Percentiles rank a stretch among this genome's conserved stretches.
phyloP scores from a whole-genome alignment of 257 asterid species.

The Salvia hispanica region DNA sequence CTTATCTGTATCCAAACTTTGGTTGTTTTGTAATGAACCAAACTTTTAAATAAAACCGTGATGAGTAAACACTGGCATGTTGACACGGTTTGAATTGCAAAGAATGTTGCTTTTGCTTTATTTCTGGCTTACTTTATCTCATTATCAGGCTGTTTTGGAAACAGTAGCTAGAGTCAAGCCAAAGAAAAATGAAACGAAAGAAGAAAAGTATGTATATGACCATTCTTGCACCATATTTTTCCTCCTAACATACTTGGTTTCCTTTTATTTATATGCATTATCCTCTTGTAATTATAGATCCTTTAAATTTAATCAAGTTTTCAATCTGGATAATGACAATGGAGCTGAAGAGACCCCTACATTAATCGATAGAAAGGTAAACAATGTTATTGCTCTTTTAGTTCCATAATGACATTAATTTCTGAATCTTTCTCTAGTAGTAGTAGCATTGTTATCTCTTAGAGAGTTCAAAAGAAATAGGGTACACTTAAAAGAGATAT shows the following conservation, averaged over 20 bases:
- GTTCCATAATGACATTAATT: conserved; percentile 1
- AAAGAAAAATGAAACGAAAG: conserved; percentile 96
- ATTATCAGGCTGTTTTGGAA: conserved; percentile 88
- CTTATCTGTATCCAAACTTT: not conserved
- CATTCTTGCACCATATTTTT: conserved; percentile 1
- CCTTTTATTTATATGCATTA: conserved; percentile 22
- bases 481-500: conserved; percentile 9
- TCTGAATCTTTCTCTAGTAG: not conserved
- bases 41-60: not conserved
- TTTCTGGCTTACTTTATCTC: conserved; percentile 33
- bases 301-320: conserved; percentile 81
- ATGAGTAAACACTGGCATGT: not conserved
- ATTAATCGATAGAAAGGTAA: conserved; percentile 94
- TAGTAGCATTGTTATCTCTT: conserved; percentile 8
- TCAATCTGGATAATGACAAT: conserved; percentile 92
- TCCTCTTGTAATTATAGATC: conserved; percentile 51
- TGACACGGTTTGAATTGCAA: conserved; percentile 15
- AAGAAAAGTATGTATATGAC: conserved; percentile 65
- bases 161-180: conserved; percentile 96
- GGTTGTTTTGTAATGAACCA: not conserved
- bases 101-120: conserved; percentile 25
- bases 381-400: conserved; percentile 12
- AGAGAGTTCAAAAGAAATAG: not conserved
- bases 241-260: conserved; percentile 17
- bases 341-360: conserved; percentile 99